These are phyloP conservation scores for Fraxinus nigra DNA, from an alignment of 305 asterid species.

Conservation along the genomic window DNA sequence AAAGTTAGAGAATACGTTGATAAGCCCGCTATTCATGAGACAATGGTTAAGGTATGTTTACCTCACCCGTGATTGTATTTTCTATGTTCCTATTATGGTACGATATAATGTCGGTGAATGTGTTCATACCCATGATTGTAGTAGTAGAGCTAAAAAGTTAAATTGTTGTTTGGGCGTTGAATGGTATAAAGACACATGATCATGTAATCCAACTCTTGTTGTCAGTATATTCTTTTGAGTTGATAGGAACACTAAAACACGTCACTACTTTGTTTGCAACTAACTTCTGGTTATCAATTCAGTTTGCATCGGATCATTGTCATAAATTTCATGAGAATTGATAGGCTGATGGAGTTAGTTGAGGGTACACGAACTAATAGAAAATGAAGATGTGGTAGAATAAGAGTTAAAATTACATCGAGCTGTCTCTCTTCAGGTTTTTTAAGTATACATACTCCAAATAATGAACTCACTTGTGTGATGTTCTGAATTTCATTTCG, in stretches of 20 bases:
- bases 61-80: not conserved
- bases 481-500: slow-evolving; percentile 13
- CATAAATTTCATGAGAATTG: not conserved
- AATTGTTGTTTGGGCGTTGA: slow-evolving; percentile 21
- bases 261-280: not conserved
- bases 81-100: not conserved
- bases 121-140: slow-evolving; percentile 1
- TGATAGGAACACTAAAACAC: not conserved
- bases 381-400: not conserved
- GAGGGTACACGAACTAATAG: not conserved
- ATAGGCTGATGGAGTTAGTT: not conserved
- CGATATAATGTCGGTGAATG: not conserved
- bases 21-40: slow-evolving; percentile 91
- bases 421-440: slow-evolving; percentile 12
- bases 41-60: slow-evolving; percentile 52
- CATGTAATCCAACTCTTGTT: not conserved
- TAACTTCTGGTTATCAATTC: not conserved
- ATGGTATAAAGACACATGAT: not conserved
- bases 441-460: not conserved
- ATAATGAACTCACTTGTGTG: not conserved
- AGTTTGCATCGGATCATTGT: not conserved
- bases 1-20: slow-evolving; percentile 96
- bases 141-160: slow-evolving; percentile 1
- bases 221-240: not conserved
- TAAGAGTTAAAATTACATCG: slow-evolving; percentile 8